Evolutionary conservation across 306 rosid species (phyloP).

Genomic region (Sphenostylis stenocarpa): DNA sequence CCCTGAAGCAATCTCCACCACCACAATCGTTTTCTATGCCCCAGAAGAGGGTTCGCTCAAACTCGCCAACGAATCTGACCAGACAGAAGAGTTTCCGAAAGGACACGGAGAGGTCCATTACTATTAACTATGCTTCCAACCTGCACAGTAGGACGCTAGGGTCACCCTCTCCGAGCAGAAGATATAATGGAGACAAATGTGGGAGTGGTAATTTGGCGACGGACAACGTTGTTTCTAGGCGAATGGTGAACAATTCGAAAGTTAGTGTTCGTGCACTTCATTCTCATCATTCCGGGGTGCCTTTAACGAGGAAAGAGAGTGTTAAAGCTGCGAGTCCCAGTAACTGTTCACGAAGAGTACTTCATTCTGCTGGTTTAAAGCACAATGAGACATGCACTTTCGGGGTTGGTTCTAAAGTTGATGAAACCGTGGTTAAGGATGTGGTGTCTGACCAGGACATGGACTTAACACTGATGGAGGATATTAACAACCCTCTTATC

Average conservation of each 20-base stretch:
- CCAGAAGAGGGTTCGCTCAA: slow-evolving; percentile 64
- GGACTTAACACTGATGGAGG: slow-evolving; percentile 54
- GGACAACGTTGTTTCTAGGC: slow-evolving; percentile 24
- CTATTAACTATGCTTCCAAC: slow-evolving; percentile 17
- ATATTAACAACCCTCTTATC: slow-evolving; percentile 79
- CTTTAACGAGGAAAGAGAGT: slow-evolving; percentile 37
- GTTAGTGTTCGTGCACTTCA: slow-evolving; percentile 26
- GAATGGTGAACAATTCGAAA: slow-evolving; percentile 18
- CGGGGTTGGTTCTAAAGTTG: slow-evolving; percentile 58
- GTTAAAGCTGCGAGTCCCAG: slow-evolving; percentile 39
- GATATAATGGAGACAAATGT: slow-evolving; percentile 40
- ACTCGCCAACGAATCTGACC: slow-evolving; percentile 50
- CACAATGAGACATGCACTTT: slow-evolving; percentile 44
- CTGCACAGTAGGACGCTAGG: slow-evolving; percentile 32
- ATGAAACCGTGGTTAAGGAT: slow-evolving; percentile 58
- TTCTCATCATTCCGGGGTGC: slow-evolving; percentile 9
- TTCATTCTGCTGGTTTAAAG: slow-evolving; percentile 45
- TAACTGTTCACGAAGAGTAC: slow-evolving; percentile 12
- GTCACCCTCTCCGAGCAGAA: slow-evolving; percentile 73
- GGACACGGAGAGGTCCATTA: slow-evolving; percentile 24
- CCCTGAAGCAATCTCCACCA: slow-evolving; percentile 4
- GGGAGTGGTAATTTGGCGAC: not conserved
- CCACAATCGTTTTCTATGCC: slow-evolving; percentile 28
- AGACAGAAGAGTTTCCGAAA: slow-evolving; percentile 80
- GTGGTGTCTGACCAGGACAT: slow-evolving; percentile 37